Conservation (phyloP, 2,329 filamentous ascomycete species). For the Fusarium fujikuroi region DNA sequence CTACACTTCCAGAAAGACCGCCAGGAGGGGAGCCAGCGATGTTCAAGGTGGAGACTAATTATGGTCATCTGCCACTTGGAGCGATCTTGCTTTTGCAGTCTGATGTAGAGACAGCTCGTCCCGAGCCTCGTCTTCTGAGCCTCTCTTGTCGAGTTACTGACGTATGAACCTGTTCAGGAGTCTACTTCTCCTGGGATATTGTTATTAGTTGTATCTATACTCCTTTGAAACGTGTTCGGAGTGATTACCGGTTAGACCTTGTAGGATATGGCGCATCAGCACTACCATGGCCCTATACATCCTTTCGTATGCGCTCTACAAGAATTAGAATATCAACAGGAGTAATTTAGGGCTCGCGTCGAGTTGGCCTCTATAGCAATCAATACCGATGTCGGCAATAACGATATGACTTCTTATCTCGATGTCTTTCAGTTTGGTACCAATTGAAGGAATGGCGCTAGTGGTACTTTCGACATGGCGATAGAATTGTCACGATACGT, state of each 20-base stretch:
- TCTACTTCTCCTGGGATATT: neutral
- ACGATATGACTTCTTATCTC: neutral
- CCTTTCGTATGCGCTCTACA: neutral
- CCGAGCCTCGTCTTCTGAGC: fast-evolving
- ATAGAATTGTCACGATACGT: neutral
- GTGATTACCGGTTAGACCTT: neutral
- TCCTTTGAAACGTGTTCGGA: neutral
- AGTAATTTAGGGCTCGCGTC: neutral
- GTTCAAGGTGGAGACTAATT: neutral
- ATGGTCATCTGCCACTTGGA: fast-evolving
- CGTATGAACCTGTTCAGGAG: fast-evolving
- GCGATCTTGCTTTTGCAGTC: fast-evolving
- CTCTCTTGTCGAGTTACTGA: neutral
- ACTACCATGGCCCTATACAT: neutral
- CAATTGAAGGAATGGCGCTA: neutral
- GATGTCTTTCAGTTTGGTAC: neutral
- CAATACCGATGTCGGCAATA: neutral
- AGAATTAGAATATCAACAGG: neutral
- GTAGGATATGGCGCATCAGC: too few species aligned
- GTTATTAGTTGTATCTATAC: neutral
- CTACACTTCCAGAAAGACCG: neutral
- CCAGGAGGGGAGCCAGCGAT: neutral
- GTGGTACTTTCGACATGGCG: too few species aligned
- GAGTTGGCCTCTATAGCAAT: neutral
- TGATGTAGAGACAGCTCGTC: neutral